Conservation (phyloP, 106 monocot species). For the Alisma plantagoaquatica region DNA sequence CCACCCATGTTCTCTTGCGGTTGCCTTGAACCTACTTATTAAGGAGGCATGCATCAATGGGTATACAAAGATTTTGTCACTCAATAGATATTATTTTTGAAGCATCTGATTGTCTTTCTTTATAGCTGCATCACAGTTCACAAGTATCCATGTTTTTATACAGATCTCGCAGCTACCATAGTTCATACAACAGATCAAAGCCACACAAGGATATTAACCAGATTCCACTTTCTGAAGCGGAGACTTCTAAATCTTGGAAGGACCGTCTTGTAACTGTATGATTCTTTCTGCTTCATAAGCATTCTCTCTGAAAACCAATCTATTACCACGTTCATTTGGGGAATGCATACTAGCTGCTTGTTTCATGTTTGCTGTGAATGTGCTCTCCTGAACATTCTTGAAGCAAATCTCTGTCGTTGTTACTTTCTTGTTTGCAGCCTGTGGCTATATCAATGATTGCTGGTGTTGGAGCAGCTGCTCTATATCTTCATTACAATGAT, state of each 20-base stretch:
- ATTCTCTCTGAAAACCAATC: background rate
- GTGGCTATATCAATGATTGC: constrained; percentile 3
- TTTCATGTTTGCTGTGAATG: background rate
- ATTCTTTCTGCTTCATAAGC: background rate
- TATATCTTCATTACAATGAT: constrained; percentile 15
- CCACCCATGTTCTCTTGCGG: too few species aligned
- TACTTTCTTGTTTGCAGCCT: constrained; percentile 6
- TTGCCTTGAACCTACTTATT: too few species aligned
- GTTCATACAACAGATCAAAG: background rate
- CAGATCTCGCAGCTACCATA: background rate
- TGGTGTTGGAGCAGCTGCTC: constrained; percentile 4
- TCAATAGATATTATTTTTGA: background rate
- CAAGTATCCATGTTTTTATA: background rate
- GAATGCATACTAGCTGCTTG: background rate
- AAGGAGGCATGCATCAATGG: too few species aligned
- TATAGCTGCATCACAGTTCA: background rate
- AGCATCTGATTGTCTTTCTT: too few species aligned
- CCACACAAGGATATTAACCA: background rate
- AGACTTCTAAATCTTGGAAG: constrained; percentile 6
- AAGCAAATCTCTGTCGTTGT: background rate
- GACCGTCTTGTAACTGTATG: constrained; percentile 7
- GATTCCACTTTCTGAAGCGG: constrained; percentile 5
- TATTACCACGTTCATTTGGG: background rate
- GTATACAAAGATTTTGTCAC: too few species aligned
- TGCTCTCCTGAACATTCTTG: background rate